Evolutionary conservation across 805 yeast species (phyloP).

Genomic region (Peterozyma toletana): DNA sequence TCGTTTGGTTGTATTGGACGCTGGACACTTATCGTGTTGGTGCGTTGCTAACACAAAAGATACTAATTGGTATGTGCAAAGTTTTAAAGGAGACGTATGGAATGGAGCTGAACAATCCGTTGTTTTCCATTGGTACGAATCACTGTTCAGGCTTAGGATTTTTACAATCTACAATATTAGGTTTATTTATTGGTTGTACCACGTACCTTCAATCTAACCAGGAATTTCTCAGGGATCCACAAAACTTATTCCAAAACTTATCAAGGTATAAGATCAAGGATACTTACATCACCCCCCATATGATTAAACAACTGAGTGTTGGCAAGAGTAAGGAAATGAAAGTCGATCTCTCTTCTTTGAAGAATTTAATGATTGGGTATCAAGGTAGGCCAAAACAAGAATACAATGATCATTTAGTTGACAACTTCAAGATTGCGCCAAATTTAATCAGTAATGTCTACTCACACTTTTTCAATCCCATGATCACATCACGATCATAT

Average conservation of each 20-base stretch:
- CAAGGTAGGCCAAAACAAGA: slow-evolving; percentile 66
- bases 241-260: slow-evolving; percentile 58
- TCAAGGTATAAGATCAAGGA: slow-evolving; percentile 80
- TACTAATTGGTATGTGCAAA: slow-evolving; percentile 73
- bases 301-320: slow-evolving; percentile 65
- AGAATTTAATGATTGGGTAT: slow-evolving; percentile 79
- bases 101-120: slow-evolving; percentile 59
- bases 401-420: slow-evolving; percentile 25
- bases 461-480: slow-evolving; percentile 73
- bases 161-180: slow-evolving; percentile 75
- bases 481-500: slow-evolving; percentile 79
- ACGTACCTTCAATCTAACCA: slow-evolving; percentile 76
- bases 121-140: slow-evolving; percentile 63
- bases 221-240: slow-evolving; percentile 70
- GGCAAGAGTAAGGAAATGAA: slow-evolving; percentile 53
- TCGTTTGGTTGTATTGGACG: slow-evolving; percentile 65
- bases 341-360: slow-evolving; percentile 52
- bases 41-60: slow-evolving; percentile 48
- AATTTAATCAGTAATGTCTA: slow-evolving; percentile 73
- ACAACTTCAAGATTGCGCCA: slow-evolving; percentile 54
- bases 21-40: slow-evolving; percentile 66
- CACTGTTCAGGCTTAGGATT: slow-evolving; percentile 85
- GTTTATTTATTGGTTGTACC: slow-evolving; percentile 80
- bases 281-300: slow-evolving; percentile 75
- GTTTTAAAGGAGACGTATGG: slow-evolving; percentile 90